Evolutionary conservation across 2,329 filamentous ascomycete genomes (phyloP), one percentile per base, ranked within the genome.

Genomic region (Chaetomium olivaceum): DNA sequence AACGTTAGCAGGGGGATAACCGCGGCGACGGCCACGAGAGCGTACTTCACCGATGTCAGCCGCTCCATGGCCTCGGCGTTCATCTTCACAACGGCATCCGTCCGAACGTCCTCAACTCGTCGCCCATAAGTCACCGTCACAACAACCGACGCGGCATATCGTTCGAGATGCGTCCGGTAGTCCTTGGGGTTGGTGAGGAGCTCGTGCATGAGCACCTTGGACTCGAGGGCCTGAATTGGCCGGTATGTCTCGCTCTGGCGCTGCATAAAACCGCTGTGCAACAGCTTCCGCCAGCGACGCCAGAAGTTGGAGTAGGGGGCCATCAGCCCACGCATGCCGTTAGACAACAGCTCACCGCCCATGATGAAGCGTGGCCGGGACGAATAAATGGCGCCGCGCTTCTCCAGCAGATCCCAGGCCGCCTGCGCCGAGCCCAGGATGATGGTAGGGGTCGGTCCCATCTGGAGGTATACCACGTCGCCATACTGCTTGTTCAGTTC

Each of bases 321-420:
- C 75, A 81, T 81, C 4, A 82, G 71, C 0, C 79, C 79, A 4
- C 79, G 74, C 74, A 80, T 74, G 0, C 78, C 78, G 0, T 74
- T 77, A 0, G 80, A 81, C 0, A 81, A 71, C 0, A 80, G 71
- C 51, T 81, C 79, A 1, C 77, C 77, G 29, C 80, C 80, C 75
- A 81, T 79, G 64, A 81, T 80, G 67, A 82, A 82, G 3, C 80
- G 74, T 0, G 80, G 80, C 0, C 80, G 75, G 0, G 80, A 82
- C 0, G 80, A 81, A 63, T 79, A 82, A 48, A 79, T 75, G 3
- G 78, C 74, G 1, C 80, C 79, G 4, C 77, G 76, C 62, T 77
- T 79, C 68, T 82, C 80, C 0, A 81, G 75, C 0, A 81, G 74
- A 43, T 80, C 79, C 77, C 78, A 80, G 0, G 79, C 79, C 1